Base-by-base conservation (phyloP, 257 asterid species). In the Prunella vulgaris region DNA sequence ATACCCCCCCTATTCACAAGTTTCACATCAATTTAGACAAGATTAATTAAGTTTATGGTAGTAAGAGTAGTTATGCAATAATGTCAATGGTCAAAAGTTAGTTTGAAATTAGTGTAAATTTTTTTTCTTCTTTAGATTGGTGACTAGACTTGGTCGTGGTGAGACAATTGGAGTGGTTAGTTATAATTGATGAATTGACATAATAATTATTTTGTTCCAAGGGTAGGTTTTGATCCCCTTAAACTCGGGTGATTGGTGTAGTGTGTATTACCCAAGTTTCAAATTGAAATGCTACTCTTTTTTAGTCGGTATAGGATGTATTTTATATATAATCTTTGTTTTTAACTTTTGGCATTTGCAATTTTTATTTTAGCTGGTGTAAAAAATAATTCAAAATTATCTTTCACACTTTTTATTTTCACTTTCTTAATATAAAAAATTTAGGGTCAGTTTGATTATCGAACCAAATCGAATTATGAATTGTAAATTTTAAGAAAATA, bases 1-100 rank as follows among this genome's bases (percentile, higher is more conserved):
- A 27, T 66, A 52, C 33, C 17, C 25, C 46, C 66, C 64, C 64
- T 57, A 57, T 78, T 73, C 76, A 73, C 70, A 60, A 56, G 40
- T 33, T 40, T 15, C 57, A 69, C 68, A 53, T 25, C 38, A 42
- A 42, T 30, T 60, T 60, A 57, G 70, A 60, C 66, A 60, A 25
- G 24, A 59, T 64, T 58, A 30, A 42, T 57, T 38, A 61, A 60
- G 13, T 9, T n/a, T 51, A 44, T 0, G 9, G 10, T n/a, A 25
- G 20, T 14, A 27, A 65, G 61, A 42, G 74, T 76, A 74, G 76
- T 69, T 68, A 46, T 37, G 68, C 64, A 54, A 59, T 60, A 42
- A 44, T 32, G 51, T 74, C 71, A 74, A 70, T 69, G 71, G 76
- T 78, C 74, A 77, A 68, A 77, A 72, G 66, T 28, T 21, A 60